Evolutionary conservation across 78 protist genomes (phyloP).

Genomic region (Dictyostelium firmibasis): DNA sequence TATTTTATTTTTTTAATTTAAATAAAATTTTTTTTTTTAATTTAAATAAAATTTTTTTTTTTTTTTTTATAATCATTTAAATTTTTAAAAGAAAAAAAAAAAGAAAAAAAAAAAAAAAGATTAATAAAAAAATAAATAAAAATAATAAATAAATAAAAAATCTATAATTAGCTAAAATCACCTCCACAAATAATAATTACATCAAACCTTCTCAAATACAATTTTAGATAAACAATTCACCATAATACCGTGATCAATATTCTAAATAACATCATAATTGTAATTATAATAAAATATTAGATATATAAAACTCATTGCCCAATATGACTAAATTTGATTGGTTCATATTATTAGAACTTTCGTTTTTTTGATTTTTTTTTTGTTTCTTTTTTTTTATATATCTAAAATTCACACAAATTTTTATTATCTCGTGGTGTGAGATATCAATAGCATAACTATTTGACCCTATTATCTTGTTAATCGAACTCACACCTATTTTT

Average conservation of each 20-base stretch:
- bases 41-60: too few species aligned
- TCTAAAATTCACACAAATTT: not conserved
- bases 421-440: not conserved
- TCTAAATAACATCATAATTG: not conserved
- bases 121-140: too few species aligned
- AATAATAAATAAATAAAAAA: too few species aligned
- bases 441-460: not conserved
- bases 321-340: not conserved
- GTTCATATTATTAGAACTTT: not conserved
- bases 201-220: not conserved
- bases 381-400: too few species aligned
- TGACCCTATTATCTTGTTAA: not conserved
- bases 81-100: too few species aligned
- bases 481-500: not conserved
- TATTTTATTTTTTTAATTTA: too few species aligned
- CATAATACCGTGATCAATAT: not conserved
- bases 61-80: too few species aligned
- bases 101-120: too few species aligned
- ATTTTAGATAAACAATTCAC: not conserved
- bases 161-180: not conserved
- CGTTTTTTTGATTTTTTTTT: not conserved
- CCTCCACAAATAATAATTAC: not conserved
- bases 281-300: not conserved
- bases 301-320: too few species aligned
- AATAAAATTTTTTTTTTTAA: too few species aligned